Conservation (phyloP, 805 yeast species). For the Hanseniaspora vineae region DNA sequence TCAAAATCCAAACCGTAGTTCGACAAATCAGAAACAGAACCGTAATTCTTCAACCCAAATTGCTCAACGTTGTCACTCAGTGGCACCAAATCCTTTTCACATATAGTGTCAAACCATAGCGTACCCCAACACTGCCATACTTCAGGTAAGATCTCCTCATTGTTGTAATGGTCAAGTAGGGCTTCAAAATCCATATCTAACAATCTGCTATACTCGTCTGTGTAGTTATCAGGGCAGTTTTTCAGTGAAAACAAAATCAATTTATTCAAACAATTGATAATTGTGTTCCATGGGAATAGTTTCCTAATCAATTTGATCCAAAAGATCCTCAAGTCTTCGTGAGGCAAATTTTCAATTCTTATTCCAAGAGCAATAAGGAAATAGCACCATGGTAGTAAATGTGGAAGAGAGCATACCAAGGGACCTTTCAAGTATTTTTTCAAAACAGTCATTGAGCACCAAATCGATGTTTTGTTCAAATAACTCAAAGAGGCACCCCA, state of each 20-base stretch:
- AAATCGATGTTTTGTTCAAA: conserved; percentile 50
- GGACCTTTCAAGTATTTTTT: conserved; percentile 62
- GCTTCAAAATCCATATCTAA: conserved; percentile 22
- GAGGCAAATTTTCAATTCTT: conserved; percentile 26
- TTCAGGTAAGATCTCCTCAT: conserved; percentile 55
- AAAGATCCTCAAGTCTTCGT: conserved; percentile 8
- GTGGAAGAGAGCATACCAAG: conserved; percentile 50
- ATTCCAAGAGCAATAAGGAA: conserved; percentile 54
- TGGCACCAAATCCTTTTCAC: conserved; percentile 33
- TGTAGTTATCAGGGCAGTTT: conserved; percentile 6
- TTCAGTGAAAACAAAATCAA: conserved; percentile 28
- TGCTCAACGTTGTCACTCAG: conserved; percentile 1
- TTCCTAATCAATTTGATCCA: conserved; percentile 29
- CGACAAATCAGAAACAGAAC: conserved; percentile 35
- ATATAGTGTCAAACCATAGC: conserved; percentile 57
- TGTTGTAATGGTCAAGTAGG: conserved; percentile 36
- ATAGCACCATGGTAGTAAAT: conserved; percentile 65
- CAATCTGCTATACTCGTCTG: conserved; percentile 5
- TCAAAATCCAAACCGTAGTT: conserved; percentile 44
- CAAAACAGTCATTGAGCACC: conserved; percentile 55
- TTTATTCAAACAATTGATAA: conserved; percentile 52
- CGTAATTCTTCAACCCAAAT: conserved; percentile 1
- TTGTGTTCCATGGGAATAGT: conserved; percentile 56
- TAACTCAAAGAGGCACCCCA: conserved; percentile 45
- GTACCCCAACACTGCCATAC: conserved; percentile 83